These are phyloP conservation scores for Xylaria sp. DNA, from an alignment of 2,329 filamentous ascomycete species.

Conservation along the genomic window DNA sequence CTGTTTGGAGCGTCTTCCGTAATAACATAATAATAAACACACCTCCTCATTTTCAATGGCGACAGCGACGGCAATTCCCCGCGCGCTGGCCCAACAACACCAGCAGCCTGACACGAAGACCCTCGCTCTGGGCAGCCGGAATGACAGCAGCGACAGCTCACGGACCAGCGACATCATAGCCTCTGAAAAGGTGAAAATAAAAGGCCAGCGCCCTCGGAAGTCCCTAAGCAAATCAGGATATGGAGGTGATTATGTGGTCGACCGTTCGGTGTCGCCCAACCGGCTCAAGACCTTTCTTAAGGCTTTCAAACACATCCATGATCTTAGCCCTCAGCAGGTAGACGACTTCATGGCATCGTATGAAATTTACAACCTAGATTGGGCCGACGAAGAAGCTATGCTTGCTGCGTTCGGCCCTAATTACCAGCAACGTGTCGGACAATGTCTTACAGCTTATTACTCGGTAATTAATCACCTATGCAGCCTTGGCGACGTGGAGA, in stretches of 20 bases:
- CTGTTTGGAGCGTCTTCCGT: conserved; percentile 11
- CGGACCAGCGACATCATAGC: conserved; percentile 50
- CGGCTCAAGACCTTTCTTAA: conserved; percentile 62
- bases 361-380: conserved; percentile 67
- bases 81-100: conserved; percentile 6
- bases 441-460: conserved; percentile 64
- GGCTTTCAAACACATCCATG: conserved; percentile 61
- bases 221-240: conserved; percentile 23
- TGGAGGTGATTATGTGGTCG: conserved; percentile 46
- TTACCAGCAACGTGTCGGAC: conserved; percentile 63
- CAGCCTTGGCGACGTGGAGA: conserved; percentile 66
- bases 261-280: conserved; percentile 60
- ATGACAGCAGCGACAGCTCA: conserved; percentile 50
- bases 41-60: conserved; percentile 27
- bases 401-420: conserved; percentile 58
- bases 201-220: conserved; percentile 27
- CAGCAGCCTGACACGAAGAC: conserved; percentile 2
- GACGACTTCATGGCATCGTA: conserved; percentile 68
- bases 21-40: conserved; percentile 1
- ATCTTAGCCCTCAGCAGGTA: conserved; percentile 62
- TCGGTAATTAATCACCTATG: conserved; percentile 66
- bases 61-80: conserved; percentile 24
- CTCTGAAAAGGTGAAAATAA: conserved; percentile 48
- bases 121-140: conserved; percentile 41
- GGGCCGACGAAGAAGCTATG: conserved; percentile 63